phyloP scores from a whole-genome alignment of 805 yeast genomes.

The Wickerhamomyces ciferrii region DNA sequence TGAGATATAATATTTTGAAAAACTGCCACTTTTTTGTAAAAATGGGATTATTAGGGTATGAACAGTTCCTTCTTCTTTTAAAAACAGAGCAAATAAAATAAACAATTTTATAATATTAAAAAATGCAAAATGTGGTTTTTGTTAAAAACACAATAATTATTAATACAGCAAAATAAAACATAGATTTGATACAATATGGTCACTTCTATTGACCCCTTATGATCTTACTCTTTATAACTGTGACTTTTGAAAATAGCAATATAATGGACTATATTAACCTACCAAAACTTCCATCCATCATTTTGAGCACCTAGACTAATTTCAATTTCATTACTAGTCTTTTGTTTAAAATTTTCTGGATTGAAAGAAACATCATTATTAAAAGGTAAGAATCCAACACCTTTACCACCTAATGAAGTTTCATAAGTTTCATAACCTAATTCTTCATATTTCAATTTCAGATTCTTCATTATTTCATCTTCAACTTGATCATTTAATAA shows the following conservation, averaged over 20 bases:
- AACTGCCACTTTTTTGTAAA: no score
- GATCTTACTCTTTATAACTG: no score
- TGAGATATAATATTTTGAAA: no score
- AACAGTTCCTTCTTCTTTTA: no score
- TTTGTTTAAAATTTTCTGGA: slow-evolving; percentile 27
- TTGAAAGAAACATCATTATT: slow-evolving; percentile 11
- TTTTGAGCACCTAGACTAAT: slow-evolving; percentile 36
- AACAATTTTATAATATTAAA: neutral
- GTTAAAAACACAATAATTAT: no score
- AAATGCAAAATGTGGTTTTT: neutral
- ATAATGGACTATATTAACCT: neutral
- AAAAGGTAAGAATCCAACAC: slow-evolving; percentile 54
- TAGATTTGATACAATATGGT: no score
- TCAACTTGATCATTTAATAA: slow-evolving; percentile 42
- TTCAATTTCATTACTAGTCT: slow-evolving; percentile 40
- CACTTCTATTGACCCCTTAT: no score
- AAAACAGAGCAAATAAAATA: no score
- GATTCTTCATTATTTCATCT: slow-evolving; percentile 27
- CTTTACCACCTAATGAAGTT: slow-evolving; percentile 85
- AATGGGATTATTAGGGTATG: no score
- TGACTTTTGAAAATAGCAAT: neutral
- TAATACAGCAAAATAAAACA: no score
- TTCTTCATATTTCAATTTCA: slow-evolving; percentile 28
- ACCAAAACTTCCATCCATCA: slow-evolving; percentile 62
- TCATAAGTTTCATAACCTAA: slow-evolving; percentile 70